phyloP scores from a whole-genome alignment of 2,329 filamentous ascomycete genomes.

The Ascochyta fabae region DNA sequence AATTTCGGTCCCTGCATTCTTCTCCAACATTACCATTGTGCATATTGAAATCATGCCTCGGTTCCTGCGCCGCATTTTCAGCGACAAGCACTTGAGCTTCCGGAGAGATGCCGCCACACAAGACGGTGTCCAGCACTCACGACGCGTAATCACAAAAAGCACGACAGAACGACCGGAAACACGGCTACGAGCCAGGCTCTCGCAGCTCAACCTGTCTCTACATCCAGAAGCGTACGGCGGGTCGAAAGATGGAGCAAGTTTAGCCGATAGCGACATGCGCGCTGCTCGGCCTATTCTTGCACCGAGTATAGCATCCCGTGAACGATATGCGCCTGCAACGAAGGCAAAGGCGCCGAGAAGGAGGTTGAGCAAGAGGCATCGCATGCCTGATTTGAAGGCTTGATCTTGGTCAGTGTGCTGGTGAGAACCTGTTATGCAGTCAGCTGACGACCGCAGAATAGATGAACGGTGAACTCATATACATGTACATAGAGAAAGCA shows the following conservation, averaged over 20 bases:
- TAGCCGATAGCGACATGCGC: slow-evolving; percentile 25
- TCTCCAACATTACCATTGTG: background rate
- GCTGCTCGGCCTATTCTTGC: slow-evolving; percentile 27
- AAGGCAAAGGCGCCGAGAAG: slow-evolving; percentile 19
- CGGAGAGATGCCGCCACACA: slow-evolving; percentile 21
- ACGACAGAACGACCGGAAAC: slow-evolving; percentile 18
- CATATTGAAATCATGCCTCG: slow-evolving; percentile 21
- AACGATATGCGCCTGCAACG: slow-evolving; percentile 4
- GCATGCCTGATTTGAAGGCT: slow-evolving; percentile 20
- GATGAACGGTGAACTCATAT: background rate
- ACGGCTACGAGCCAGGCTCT: slow-evolving; percentile 16
- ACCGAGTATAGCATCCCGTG: slow-evolving; percentile 18
- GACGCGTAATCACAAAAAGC: slow-evolving; percentile 28
- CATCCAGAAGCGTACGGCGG: slow-evolving; percentile 17
- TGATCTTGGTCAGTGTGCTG: background rate
- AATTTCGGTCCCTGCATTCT: slow-evolving; percentile 2
- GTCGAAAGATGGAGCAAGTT: slow-evolving; percentile 25
- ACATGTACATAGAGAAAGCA: slow-evolving; percentile 4
- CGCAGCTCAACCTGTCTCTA: slow-evolving; percentile 18
- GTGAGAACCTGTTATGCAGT: background rate
- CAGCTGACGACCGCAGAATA: background rate
- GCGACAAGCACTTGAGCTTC: slow-evolving; percentile 25
- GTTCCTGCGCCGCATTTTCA: slow-evolving; percentile 32
- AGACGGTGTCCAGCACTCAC: slow-evolving; percentile 28
- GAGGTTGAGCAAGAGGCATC: slow-evolving; percentile 31